phyloP scores from a whole-genome alignment of 352 stramenopile genomes.

The Globisporangium nunn region DNA sequence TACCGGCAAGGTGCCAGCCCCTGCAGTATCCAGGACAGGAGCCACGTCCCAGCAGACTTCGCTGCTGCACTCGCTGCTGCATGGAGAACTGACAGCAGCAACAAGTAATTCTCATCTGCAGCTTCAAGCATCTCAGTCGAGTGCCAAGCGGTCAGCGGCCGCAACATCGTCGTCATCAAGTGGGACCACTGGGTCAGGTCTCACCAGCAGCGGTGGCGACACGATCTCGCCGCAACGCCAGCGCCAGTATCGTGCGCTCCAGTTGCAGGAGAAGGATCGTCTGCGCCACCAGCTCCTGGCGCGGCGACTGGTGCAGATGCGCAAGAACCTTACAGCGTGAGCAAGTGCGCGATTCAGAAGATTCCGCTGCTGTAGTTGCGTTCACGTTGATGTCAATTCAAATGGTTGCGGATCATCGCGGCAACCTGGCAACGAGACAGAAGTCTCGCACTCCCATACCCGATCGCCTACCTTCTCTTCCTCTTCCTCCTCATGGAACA shows the following conservation, averaged over 20 bases:
- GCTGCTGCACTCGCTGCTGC: constrained; percentile 3
- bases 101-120: background rate
- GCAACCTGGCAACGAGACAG: too few species aligned
- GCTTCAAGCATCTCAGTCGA: background rate
- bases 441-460: too few species aligned
- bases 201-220: background rate
- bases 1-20: background rate
- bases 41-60: background rate
- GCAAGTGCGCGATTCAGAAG: background rate
- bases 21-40: background rate
- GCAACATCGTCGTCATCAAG: background rate
- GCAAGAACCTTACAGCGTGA: constrained; percentile 44
- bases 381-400: too few species aligned
- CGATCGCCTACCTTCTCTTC: too few species aligned
- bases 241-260: constrained; percentile 42
- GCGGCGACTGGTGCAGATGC: constrained; percentile 33
- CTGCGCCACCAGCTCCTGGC: constrained; percentile 39
- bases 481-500: too few species aligned
- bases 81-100: background rate
- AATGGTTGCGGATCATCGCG: too few species aligned
- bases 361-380: background rate
- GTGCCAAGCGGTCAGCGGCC: constrained; percentile 1
- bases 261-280: constrained; percentile 64
- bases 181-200: background rate
- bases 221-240: constrained; percentile 14